These are phyloP conservation scores for Poa pratensis DNA, from an alignment of 176 grass and related monocot genomes.

Conservation along the genomic window DNA sequence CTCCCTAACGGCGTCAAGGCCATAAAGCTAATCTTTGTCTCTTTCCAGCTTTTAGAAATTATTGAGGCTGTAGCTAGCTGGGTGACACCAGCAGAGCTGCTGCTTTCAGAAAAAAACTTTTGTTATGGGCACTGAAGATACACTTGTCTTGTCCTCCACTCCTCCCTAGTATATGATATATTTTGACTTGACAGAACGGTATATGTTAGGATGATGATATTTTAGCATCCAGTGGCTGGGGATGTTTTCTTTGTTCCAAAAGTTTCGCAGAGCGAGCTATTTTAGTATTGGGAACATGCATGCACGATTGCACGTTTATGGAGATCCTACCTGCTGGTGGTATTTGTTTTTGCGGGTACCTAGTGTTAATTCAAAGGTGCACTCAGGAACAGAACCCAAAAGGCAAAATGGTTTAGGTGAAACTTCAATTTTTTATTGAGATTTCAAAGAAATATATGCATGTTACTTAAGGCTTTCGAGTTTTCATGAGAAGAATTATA, in stretches of 20 bases:
- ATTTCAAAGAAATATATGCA: neutral
- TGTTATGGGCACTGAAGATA: neutral
- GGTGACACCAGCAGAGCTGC: neutral
- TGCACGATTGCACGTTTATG: too few relatives aligned
- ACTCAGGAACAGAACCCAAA: neutral
- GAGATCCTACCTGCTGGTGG: neutral
- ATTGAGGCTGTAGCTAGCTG: neutral
- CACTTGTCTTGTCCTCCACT: too few relatives aligned
- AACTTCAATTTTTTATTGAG: too few relatives aligned
- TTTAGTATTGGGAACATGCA: neutral
- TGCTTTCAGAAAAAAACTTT: slow-evolving; percentile 35
- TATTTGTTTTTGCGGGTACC: neutral
- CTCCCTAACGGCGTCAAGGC: slow-evolving; percentile 32
- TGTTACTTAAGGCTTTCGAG: too few relatives aligned
- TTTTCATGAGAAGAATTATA: neutral
- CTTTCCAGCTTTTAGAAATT: slow-evolving; percentile 37
- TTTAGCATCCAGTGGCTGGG: neutral
- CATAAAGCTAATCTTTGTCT: slow-evolving; percentile 56
- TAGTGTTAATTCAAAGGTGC: neutral
- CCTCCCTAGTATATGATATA: slow-evolving; percentile 7
- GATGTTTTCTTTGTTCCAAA: neutral
- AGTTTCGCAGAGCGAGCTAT: neutral
- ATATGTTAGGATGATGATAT: neutral
- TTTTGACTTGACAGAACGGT: neutral
- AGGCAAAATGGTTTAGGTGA: neutral